Percentiles rank a stretch among this genome's conserved stretches.
Evolutionary conservation across 148 eudicot species (phyloP).

Genomic region (Cornus kousa): DNA sequence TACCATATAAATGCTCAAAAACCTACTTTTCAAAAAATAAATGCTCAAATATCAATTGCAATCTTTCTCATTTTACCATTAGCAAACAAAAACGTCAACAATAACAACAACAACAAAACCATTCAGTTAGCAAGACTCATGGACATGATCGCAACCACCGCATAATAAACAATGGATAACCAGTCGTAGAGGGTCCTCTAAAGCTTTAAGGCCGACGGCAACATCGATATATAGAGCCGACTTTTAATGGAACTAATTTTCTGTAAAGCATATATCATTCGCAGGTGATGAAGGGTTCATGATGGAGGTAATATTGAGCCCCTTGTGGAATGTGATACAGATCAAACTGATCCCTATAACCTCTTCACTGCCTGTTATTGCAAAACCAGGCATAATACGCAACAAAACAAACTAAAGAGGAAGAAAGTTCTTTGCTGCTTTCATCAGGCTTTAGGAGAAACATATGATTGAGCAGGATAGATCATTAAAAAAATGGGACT

Average conservation of each 20-base stretch:
- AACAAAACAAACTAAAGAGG: background rate
- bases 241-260: no score
- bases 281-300: background rate
- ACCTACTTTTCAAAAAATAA: no score
- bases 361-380: background rate
- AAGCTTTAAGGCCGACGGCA: background rate
- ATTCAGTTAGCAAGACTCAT: background rate
- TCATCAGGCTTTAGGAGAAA: no score
- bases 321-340: background rate
- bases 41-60: background rate
- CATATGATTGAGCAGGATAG: background rate
- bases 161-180: background rate
- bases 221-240: no score
- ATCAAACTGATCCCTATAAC: background rate
- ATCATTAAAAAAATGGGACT: background rate
- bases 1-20: constrained; percentile 9
- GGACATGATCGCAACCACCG: background rate
- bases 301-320: background rate
- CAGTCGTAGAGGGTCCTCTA: background rate
- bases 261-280: background rate
- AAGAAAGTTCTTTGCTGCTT: background rate
- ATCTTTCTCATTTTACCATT: no score
- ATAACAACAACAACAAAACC: background rate
- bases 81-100: background rate
- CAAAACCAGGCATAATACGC: background rate